Base-by-base conservation (phyloP, 192 early-diverging fungal genomes). In the Entomortierella lignicola region DNA sequence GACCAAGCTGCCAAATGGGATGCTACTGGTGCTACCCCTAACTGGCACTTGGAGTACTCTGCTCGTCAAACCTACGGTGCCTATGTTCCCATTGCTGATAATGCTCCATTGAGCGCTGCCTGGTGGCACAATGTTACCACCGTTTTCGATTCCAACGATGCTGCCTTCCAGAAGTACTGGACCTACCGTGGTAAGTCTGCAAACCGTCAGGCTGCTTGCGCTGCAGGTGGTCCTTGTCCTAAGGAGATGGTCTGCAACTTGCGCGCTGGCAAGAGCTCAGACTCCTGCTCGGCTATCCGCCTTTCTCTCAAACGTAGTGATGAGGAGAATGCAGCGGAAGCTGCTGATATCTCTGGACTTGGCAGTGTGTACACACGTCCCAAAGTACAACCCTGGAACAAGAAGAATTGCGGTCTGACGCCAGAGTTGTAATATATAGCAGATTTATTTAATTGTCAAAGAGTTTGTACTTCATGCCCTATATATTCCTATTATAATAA, bases 111-210 rank as follows among this genome's bases (percentile, higher is more conserved):
- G 25, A 68, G 72, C 10, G 71, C 86, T 0, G 66, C 61, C 29
- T 87, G 86, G 86, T 87, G 86, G 86, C 86, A 87, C 37, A 80
- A 85, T 27, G 84, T 87, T 11, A 87, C 86, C 20, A 61, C 42
- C 4, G 60, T 57, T 11, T 84, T 87, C 48, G 86, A 87, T 58
- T 58, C 55, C 18, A 69, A 55, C 21, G 39, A 80, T 20, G 55
- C 58, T 1, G 55, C 63, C 20, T 87, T 87, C 60, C 60, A 87
- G 21, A 59, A 84, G 37, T 87, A 85, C 66, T 82, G 71, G 59
- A 65, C 43, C 0, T 84, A 69, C 63, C 71, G 82, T 32, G 58
- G 48, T 37, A 85, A 85, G 60, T 84, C 82, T 43, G 71, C 82
- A 1, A 34, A 31, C 20, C 53, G 66, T 18, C 29, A 55, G 20